Percentiles rank a stretch among this genome's conserved stretches.
These are phyloP conservation scores for Inosperma sp. DNA, from an alignment of 768 basidiomycete species.

Conservation along the genomic window DNA sequence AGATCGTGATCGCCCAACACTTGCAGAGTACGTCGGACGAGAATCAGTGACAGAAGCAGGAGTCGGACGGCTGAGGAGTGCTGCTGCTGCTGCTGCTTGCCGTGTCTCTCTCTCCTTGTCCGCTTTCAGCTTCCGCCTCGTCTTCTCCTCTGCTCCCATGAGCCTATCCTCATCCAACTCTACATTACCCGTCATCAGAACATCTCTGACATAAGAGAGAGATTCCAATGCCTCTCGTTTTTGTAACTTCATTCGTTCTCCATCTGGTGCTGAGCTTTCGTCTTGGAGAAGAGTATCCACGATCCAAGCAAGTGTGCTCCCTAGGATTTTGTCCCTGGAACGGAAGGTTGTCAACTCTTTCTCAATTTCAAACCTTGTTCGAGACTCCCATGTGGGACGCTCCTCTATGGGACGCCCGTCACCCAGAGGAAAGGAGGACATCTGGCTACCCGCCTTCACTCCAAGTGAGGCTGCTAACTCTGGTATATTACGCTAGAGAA, in stretches of 20 bases:
- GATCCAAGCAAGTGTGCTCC: constrained; percentile 69
- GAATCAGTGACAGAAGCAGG: constrained; percentile 39
- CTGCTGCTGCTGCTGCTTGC: constrained; percentile 17
- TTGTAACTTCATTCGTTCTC: constrained; percentile 37
- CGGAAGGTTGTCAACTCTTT: constrained; percentile 53
- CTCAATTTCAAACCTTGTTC: constrained; percentile 66
- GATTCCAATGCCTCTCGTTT: constrained; percentile 69
- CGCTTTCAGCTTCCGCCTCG: constrained; percentile 32
- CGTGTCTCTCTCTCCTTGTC: constrained; percentile 23
- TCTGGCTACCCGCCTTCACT: constrained; percentile 48
- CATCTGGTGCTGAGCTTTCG: constrained; percentile 39
- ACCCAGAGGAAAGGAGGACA: constrained; percentile 55
- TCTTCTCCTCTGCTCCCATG: constrained; percentile 48
- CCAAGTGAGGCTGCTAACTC: constrained; percentile 67
- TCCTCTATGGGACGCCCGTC: constrained; percentile 57
- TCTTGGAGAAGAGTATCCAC: constrained; percentile 66
- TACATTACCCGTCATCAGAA: constrained; percentile 50
- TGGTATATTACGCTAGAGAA: constrained; percentile 71
- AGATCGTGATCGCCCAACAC: constrained; percentile 18
- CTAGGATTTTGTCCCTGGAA: constrained; percentile 57
- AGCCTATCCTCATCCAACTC: constrained; percentile 66
- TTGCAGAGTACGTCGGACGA: constrained; percentile 21
- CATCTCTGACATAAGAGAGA: constrained; percentile 71
- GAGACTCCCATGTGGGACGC: constrained; percentile 65
- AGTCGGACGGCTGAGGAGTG: constrained; percentile 30